Conservation (phyloP, 116 monocot genomes). For the Phalaenopsis hybrid region DNA sequence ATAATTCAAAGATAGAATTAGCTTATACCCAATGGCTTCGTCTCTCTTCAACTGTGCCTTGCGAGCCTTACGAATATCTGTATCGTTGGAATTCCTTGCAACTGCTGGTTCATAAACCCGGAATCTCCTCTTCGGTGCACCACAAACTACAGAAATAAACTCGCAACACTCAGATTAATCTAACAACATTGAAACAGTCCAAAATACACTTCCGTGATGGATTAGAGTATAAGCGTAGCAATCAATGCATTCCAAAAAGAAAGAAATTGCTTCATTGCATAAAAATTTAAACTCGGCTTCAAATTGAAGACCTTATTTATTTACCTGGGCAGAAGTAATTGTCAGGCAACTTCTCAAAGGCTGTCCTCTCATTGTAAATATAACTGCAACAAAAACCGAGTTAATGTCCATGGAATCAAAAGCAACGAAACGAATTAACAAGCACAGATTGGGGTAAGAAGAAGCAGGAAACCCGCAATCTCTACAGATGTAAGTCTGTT, state of each 20-base stretch:
- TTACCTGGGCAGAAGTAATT: conserved; percentile 87
- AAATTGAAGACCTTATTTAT: not conserved
- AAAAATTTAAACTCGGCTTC: not conserved
- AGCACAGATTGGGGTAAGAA: not conserved
- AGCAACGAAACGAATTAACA: not conserved
- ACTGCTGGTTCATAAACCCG: conserved; percentile 60
- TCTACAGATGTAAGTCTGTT: conserved; percentile 85
- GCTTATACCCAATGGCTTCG: conserved; percentile 66
- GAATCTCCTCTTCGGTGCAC: conserved; percentile 88
- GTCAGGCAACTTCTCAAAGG: conserved; percentile 91
- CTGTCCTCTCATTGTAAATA: conserved; percentile 86
- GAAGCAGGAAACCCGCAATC: conserved; percentile 65
- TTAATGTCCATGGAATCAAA: not conserved
- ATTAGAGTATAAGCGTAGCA: not conserved
- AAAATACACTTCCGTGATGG: too few relatives aligned
- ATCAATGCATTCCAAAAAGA: not conserved
- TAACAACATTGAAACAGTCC: too few relatives aligned
- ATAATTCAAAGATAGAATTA: not conserved
- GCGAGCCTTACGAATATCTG: conserved; percentile 56
- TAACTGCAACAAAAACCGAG: conserved; percentile 38
- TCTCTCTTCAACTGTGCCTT: conserved; percentile 73
- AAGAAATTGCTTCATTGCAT: not conserved
- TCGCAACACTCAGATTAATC: too few relatives aligned
- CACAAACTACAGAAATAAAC: conserved; percentile 53
- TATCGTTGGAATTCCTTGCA: conserved; percentile 50